These are phyloP conservation scores for Lichtheimia hyalospora DNA, from an alignment of 371 early-diverging fungal species.

Conservation along the genomic window DNA sequence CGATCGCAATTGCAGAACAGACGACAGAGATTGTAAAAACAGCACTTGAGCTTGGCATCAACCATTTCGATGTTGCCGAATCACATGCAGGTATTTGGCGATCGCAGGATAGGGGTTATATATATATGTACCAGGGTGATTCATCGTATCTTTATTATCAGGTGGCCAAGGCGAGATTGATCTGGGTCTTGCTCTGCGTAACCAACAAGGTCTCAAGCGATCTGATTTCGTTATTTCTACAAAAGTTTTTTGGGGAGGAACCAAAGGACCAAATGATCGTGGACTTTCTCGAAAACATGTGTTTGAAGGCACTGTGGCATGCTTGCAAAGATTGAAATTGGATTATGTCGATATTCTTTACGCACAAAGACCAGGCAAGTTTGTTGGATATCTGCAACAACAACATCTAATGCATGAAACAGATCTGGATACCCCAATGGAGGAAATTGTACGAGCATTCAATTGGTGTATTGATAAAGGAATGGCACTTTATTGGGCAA, in stretches of 20 bases:
- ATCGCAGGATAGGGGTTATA: no score
- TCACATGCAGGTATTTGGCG: constrained; percentile 55
- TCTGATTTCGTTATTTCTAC: constrained; percentile 76
- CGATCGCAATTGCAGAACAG: constrained; percentile 30
- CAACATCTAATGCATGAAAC: background rate
- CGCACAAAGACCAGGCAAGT: constrained; percentile 79
- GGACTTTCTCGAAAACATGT: constrained; percentile 87
- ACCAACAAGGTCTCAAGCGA: constrained; percentile 61
- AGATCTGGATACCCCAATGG: constrained; percentile 72
- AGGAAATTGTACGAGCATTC: constrained; percentile 88
- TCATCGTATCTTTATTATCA: background rate
- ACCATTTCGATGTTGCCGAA: constrained; percentile 85
- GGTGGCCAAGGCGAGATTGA: constrained; percentile 77
- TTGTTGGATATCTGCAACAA: background rate
- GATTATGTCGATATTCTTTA: constrained; percentile 83
- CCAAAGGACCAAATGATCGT: constrained; percentile 77
- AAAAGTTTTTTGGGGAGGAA: constrained; percentile 58
- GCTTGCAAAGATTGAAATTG: constrained; percentile 71
- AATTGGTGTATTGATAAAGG: constrained; percentile 84
- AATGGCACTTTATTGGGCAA: constrained; percentile 86
- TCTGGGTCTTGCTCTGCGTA: constrained; percentile 76
- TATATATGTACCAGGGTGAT: no score
- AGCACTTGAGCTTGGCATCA: constrained; percentile 77
- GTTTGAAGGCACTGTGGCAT: constrained; percentile 79
- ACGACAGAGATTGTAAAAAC: constrained; percentile 71